Base-by-base conservation (phyloP, 495 filamentous ascomycete genomes). In the Aspergillus coremiiformis region DNA sequence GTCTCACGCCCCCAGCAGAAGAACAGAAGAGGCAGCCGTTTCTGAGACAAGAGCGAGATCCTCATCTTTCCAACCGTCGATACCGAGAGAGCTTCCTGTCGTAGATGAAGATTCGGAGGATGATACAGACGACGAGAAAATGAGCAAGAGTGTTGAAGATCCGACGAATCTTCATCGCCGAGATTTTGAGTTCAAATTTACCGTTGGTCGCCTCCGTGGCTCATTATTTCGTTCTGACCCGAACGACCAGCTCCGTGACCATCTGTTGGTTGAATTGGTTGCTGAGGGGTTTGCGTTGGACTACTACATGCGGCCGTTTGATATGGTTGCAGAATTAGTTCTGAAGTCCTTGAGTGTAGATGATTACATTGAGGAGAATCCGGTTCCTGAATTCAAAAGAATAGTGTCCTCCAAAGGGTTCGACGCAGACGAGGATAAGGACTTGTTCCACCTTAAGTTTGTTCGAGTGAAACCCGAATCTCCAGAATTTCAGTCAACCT, bases 111-210 rank as follows among this genome's bases (percentile, higher is more conserved):
- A 86, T 20, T 80, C 81, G 23, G 84, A 87, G 53, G 78, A 79
- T 3, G 75, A 77, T 35, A 73, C 78, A 33, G 77, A 83, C 6
- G 80, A 79, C 37, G 78, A 86, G 44, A 76, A 86, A 32, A 73
- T 78, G 23, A 62, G 76, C 47, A 84, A 90, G 53, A 79, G 76
- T 21, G 73, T 77, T 17, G 68, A 76, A 5, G 65, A 66, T 19
- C 52, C 73, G 1, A 73, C 89, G 33, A 86, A 85, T 62, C 74
- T 90, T 21, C 86, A 89, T 57, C 91, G 95, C 57, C 81, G 86
- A 19, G 90, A 83, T 52, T 97, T 98, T 61, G 89, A 97, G 62
- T 87, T 98, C 72, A 93, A 90, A 56, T 98, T 98, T 60, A 87
- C 86, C 1, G 94, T 96, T 45, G 93, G 95, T 53, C 85, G 84